Conservation (phyloP, 306 rosid genomes). For the Sicyos baderoa region DNA sequence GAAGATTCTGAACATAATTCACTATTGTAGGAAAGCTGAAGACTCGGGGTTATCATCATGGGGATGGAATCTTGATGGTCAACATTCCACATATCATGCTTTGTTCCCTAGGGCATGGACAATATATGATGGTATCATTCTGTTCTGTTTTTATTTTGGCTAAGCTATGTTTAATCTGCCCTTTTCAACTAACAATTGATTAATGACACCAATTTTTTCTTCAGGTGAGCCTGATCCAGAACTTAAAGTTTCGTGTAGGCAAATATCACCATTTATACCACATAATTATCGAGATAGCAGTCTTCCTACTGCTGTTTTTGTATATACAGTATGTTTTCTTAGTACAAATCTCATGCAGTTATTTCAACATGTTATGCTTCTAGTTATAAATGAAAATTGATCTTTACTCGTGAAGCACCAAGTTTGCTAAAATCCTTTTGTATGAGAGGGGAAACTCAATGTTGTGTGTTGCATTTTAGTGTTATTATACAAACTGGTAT, state of each 20-base stretch:
- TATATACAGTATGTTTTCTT: constrained; percentile 57
- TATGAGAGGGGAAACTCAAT: not conserved
- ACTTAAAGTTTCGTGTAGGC: constrained; percentile 84
- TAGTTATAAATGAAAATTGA: not conserved
- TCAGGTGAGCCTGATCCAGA: constrained; percentile 98
- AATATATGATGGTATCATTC: constrained; percentile 72
- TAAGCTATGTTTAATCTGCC: constrained; percentile 1
- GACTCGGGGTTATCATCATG: constrained; percentile 93
- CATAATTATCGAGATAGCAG: constrained; percentile 93
- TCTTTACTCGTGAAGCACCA: not conserved
- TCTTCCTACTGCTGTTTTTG: constrained; percentile 92
- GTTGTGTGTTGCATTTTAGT: not conserved
- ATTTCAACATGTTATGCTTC: constrained; percentile 1
- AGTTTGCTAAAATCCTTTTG: not conserved
- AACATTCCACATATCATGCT: constrained; percentile 98
- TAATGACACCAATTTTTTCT: constrained; percentile 19
- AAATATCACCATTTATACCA: constrained; percentile 93
- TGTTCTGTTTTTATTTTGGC: constrained; percentile 22
- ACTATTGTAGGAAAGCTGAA: constrained; percentile 48
- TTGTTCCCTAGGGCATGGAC: constrained; percentile 99
- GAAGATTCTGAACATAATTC: constrained; percentile 8
- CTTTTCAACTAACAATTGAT: constrained; percentile 18
- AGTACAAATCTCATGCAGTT: not conserved
- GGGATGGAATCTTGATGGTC: constrained; percentile 97
- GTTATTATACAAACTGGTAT: not conserved